Conservation (phyloP, 2,329 filamentous ascomycete species). For the Colletotrichum costaricense region DNA sequence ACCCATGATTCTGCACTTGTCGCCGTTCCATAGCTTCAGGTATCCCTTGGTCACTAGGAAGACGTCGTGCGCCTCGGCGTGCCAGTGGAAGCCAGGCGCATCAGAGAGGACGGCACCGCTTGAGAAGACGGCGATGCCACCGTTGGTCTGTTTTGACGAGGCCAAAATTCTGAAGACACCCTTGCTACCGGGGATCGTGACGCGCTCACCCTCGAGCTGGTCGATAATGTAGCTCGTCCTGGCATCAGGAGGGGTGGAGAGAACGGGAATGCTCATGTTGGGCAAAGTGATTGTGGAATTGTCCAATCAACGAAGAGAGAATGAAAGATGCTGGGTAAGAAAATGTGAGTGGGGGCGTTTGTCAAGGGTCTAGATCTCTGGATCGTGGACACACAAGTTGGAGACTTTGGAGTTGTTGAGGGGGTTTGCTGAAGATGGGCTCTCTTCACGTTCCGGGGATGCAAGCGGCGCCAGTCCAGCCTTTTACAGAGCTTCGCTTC, state of each 20-base stretch:
- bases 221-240: slow-evolving; percentile 57
- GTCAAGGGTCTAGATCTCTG: neutral
- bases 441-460: neutral
- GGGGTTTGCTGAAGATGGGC: neutral
- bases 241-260: slow-evolving; percentile 48
- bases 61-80: slow-evolving; percentile 67
- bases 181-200: slow-evolving; percentile 64
- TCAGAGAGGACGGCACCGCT: slow-evolving; percentile 59
- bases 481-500: slow-evolving; percentile 24
- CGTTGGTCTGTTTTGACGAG: slow-evolving; percentile 62
- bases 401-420: neutral
- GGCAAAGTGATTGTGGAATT: neutral
- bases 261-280: slow-evolving; percentile 46
- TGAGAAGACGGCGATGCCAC: slow-evolving; percentile 61
- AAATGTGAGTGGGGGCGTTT: neutral
- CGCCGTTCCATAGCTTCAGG: slow-evolving; percentile 68
- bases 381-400: slow-evolving; percentile 1
- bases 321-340: neutral
- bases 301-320: neutral
- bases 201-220: slow-evolving; percentile 61
- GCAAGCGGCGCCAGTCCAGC: slow-evolving; percentile 8
- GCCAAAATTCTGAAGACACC: slow-evolving; percentile 62
- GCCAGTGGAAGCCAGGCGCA: slow-evolving; percentile 66
- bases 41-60: slow-evolving; percentile 66
- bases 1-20: slow-evolving; percentile 62